Base-by-base conservation (phyloP, 768 basidiomycete species). In the Naganishia friedmannii region DNA sequence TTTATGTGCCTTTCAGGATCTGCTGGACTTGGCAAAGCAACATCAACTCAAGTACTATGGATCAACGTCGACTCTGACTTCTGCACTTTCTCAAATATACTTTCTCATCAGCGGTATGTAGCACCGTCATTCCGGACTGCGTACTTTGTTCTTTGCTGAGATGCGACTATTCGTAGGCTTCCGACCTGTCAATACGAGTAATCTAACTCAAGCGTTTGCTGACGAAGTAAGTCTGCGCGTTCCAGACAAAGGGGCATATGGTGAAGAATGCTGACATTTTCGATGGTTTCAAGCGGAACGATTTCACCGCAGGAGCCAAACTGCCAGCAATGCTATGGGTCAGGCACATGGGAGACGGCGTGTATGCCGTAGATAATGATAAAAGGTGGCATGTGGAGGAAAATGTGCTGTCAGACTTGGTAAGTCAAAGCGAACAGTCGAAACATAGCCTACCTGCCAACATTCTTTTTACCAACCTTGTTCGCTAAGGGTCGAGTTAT, bases 21-120 rank as follows among this genome's bases (percentile, higher is more conserved):
- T 95, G 12, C 83, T 84, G 71, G 74, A 76, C 12, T 81, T 95
- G 17, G 89, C 90, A 1, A 83, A 85, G 73, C 79, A 82, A 53
- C 84, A 90, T 70, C 80, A 84, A 0, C 85, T 86, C 53, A 83
- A 76, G 31, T 96, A 90, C 77, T 86, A 86, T 1, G 95, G 94
- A 3, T 94, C 92, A 3, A 98, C 94, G 0, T 95, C 93, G 9
- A 93, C 92, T 0, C 80, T 96, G 65, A 89, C 92, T 0, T 88
- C 90, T 42, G 87, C 93, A 75, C 84, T 96, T 53, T 85, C 87
- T 53, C 93, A 97, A 57, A 87, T 95, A 21, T 98, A 96, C 78
- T 92, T 92, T 77, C 84, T 93, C 21, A 83, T 96, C 5, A 93
- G 91, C 28, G 86, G 86, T 23, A 85, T 51, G 75, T 73, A 48